phyloP scores from a whole-genome alignment of 2,329 filamentous ascomycete species.

The Diplodia sapinea region DNA sequence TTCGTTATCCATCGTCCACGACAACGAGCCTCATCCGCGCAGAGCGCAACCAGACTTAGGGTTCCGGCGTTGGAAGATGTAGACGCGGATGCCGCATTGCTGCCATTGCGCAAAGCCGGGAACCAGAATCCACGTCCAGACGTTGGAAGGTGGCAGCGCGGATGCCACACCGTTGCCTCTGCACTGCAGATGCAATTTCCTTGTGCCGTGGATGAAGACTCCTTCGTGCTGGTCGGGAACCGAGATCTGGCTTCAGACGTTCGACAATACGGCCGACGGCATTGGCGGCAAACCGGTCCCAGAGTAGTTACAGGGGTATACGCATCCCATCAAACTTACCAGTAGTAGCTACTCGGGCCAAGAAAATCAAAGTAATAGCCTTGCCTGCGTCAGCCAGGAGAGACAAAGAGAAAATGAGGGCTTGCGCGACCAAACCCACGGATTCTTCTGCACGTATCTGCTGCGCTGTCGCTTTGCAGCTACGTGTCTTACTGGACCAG shows the following conservation, averaged over 20 bases:
- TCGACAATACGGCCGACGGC: constrained; percentile 1
- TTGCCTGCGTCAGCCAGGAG: too few species aligned
- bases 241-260: constrained; percentile 24
- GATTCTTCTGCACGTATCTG: not conserved
- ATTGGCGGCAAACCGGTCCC: constrained; percentile 18
- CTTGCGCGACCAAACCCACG: not conserved
- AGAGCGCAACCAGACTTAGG: constrained; percentile 25
- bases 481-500: constrained; percentile 23
- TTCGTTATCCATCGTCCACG: not conserved
- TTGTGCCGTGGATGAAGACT: constrained; percentile 15
- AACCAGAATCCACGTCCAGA: constrained; percentile 23
- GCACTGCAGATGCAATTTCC: constrained; percentile 21
- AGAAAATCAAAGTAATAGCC: too few species aligned
- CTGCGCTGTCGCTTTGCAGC: too few species aligned
- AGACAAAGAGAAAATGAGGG: not conserved
- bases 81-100: constrained; percentile 21
- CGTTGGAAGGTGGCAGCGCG: constrained; percentile 25
- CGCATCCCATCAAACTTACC: constrained; percentile 9
- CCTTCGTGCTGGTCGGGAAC: constrained; percentile 15
- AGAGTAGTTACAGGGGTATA: constrained; percentile 15
- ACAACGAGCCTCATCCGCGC: constrained; percentile 17
- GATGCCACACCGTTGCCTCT: constrained; percentile 7
- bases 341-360: not conserved
- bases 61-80: constrained; percentile 25
- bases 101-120: constrained; percentile 21